Percentiles rank a stretch among this genome's conserved stretches.
phyloP scores from a whole-genome alignment of 495 filamentous ascomycete genomes.

The Lasiosphaeria miniovina region DNA sequence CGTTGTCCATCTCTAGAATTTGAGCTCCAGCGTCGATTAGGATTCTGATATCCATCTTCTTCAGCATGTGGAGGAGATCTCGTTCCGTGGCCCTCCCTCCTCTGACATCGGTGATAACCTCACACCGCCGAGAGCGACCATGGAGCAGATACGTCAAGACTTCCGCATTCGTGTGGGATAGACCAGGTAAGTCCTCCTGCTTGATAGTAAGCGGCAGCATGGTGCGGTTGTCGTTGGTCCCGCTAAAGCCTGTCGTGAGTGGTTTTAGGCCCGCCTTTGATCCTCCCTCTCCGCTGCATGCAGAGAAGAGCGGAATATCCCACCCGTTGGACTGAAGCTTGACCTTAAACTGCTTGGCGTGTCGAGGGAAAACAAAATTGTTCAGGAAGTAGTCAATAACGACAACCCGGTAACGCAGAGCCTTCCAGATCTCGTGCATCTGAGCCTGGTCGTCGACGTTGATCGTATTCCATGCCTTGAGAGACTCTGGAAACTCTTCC shows the following conservation, averaged over 20 bases:
- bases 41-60: constrained; percentile 32
- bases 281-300: neutral
- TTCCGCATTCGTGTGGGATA: constrained; percentile 52
- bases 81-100: constrained; percentile 36
- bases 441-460: constrained; percentile 50
- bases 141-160: constrained; percentile 52
- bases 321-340: constrained; percentile 54
- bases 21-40: constrained; percentile 53
- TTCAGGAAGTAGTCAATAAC: constrained; percentile 54
- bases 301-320: constrained; percentile 46
- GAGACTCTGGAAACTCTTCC: constrained; percentile 36
- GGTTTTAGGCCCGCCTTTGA: constrained; percentile 6
- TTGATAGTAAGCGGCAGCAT: constrained; percentile 51
- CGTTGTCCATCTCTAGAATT: constrained; percentile 45
- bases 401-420: constrained; percentile 33
- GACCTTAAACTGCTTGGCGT: constrained; percentile 51
- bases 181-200: constrained; percentile 47
- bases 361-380: constrained; percentile 51
- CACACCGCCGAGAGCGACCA: constrained; percentile 39
- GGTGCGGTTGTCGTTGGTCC: constrained; percentile 50
- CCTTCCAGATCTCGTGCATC: constrained; percentile 39
- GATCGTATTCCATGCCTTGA: constrained; percentile 46
- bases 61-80: constrained; percentile 35
- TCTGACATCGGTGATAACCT: constrained; percentile 26
- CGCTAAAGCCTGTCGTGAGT: constrained; percentile 53